Base-by-base conservation (phyloP, 2,329 filamentous ascomycete species). In the Juglanconis oblonga region DNA sequence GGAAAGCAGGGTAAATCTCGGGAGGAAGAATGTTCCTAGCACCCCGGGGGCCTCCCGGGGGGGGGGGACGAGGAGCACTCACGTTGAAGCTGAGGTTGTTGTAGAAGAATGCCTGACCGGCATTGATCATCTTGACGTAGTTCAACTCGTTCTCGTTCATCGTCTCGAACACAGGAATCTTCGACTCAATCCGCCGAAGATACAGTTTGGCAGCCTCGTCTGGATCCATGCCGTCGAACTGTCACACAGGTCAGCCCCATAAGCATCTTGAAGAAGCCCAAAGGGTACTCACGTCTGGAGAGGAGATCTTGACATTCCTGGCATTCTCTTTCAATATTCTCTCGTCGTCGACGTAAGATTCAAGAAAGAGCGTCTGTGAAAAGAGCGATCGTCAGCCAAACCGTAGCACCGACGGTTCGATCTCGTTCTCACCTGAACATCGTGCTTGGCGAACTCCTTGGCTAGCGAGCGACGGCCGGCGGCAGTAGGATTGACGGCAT, bases 61-160 rank as follows among this genome's bases (percentile, higher is more conserved):
- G 14, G 36, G 24, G 11, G 7, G 8, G 24, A 4, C 13, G 13
- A 13, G 31, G 48, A 50, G 17, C 33, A 51, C 59, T 31, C 24
- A 62, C 59, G 68, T 93, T 94, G 74, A 99, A 98, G 70, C 89
- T 93, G 72, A 95, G 91, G 67, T 98, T 97, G 78, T 99, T 99
- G 75, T 98, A 94, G 68, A 94, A 89, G 70, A 99, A 89, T 66
- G 92, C 87, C 70, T 94, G 87, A 49, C 95, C 95, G 7, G 95
- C 95, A 67, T 99, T 99, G 72, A 98, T 96, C 94, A 99, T 97
- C 79, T 97, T 97, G 77, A 99, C 94, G 77, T 94, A 99, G 73
- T 98, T 97, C 64, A 99, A 82, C 66, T 98, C 93, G 35, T 84
- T 82, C 73, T 99, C 95, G 68, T 93, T 85, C 92, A 99, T 98